Conservation (phyloP, 805 yeast species). For the Lipomyces kockii region DNA sequence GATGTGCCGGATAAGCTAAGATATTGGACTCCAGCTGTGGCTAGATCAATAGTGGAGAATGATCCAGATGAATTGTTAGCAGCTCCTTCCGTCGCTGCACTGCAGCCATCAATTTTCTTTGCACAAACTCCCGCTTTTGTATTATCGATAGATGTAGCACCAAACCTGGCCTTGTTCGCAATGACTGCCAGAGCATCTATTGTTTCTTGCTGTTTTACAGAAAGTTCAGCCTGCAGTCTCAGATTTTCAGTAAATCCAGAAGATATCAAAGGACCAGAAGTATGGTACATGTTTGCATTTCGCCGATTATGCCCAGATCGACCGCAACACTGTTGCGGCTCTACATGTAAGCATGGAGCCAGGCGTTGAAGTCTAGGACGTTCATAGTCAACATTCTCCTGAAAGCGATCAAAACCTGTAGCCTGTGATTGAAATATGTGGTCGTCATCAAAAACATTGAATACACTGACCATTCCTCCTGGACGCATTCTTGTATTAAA, state of each 20-base stretch:
- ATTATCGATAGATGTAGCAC: not conserved
- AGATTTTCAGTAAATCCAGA: constrained; percentile 5
- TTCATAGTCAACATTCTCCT: not conserved
- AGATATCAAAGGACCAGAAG: constrained; percentile 3
- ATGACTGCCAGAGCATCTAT: not conserved
- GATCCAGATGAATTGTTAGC: not conserved
- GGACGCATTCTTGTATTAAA: not conserved
- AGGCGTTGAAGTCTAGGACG: not conserved
- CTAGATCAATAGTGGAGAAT: not conserved
- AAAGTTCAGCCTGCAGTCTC: not conserved
- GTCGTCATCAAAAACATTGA: not conserved
- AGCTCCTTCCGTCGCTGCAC: not conserved
- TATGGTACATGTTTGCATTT: not conserved
- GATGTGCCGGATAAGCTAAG: not conserved
- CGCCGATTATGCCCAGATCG: too few species aligned
- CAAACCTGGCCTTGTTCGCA: not conserved
- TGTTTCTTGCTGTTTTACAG: not conserved
- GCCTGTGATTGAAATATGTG: not conserved
- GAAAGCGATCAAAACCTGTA: not conserved
- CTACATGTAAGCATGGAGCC: not conserved
- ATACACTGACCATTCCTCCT: not conserved
- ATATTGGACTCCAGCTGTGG: not conserved
- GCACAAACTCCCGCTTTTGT: not conserved
- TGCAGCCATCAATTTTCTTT: not conserved
- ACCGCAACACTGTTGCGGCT: not conserved